A percentile compares a stretch with the other conserved stretches of the same genome.
phyloP scores from a whole-genome alignment of 2,329 filamentous ascomycete genomes.

The Sporothrix sp. region DNA sequence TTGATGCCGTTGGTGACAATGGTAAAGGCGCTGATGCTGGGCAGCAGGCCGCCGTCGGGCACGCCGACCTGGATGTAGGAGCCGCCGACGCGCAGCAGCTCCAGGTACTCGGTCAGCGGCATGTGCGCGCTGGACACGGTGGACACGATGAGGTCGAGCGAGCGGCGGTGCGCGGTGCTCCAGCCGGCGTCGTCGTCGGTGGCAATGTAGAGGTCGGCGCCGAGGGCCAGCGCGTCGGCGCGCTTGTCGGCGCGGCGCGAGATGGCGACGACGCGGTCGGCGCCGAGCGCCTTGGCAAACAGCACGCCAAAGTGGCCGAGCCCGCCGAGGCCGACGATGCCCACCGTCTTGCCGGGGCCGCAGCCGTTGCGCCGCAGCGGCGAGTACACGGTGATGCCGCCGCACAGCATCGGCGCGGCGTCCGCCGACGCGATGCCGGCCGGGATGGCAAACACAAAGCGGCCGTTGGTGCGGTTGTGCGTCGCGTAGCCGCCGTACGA shows the following conservation, averaged over 20 bases:
- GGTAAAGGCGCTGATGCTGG: constrained; percentile 41
- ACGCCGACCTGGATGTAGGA: constrained; percentile 55
- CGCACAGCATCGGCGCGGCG: constrained; percentile 21
- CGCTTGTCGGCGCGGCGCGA: constrained; percentile 15
- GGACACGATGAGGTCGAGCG: constrained; percentile 48
- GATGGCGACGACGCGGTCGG: constrained; percentile 17
- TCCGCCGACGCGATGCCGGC: constrained; percentile 17
- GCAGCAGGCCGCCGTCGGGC: constrained; percentile 45
- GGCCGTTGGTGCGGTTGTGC: constrained; percentile 28
- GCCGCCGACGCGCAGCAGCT: constrained; percentile 56
- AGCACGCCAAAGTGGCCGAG: constrained; percentile 18
- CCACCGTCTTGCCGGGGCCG: constrained; percentile 18
- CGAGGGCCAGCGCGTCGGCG: constrained; percentile 14
- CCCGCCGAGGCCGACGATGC: constrained; percentile 18
- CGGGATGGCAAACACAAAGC: constrained; percentile 28
- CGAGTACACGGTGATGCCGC: constrained; percentile 16
- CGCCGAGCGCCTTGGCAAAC: constrained; percentile 17
- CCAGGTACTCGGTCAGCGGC: constrained; percentile 54
- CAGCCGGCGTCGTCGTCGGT: constrained; percentile 44
- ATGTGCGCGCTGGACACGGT: constrained; percentile 46
- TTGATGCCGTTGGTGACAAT: constrained; percentile 47
- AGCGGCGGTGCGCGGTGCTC: constrained; percentile 39
- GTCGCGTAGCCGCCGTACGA: constrained; percentile 16
- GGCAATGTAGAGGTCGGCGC: constrained; percentile 20
- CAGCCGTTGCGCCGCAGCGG: constrained; percentile 14